Conservation (phyloP, 495 filamentous ascomycete species). For the Hypoxylon perforatum region DNA sequence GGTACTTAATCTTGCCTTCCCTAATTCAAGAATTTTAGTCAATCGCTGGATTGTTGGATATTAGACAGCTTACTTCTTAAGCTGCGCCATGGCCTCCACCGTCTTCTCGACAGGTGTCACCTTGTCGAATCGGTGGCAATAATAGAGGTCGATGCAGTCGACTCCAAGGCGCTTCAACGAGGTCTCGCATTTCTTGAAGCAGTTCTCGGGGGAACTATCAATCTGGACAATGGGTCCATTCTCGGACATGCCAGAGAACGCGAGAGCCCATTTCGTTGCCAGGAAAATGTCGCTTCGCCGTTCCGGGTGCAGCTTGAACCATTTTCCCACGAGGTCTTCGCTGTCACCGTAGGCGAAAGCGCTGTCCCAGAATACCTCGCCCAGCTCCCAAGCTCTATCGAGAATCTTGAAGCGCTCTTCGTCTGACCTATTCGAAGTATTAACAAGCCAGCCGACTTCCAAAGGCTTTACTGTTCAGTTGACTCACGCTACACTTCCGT, state of each 20-base stretch:
- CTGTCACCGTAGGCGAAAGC: constrained; percentile 59
- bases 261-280: constrained; percentile 65
- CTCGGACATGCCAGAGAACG: constrained; percentile 23
- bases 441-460: not conserved
- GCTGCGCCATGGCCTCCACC: constrained; percentile 61
- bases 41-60: not conserved
- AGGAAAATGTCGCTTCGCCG: constrained; percentile 65
- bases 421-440: constrained; percentile 42
- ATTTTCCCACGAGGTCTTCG: constrained; percentile 65
- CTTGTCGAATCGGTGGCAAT: constrained; percentile 65
- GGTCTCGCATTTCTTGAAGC: constrained; percentile 59
- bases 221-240: constrained; percentile 31
- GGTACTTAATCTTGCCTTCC: constrained; percentile 62
- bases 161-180: constrained; percentile 64
- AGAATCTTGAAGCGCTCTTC: constrained; percentile 61
- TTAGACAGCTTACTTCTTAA: constrained; percentile 46
- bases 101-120: constrained; percentile 73
- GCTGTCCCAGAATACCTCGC: constrained; percentile 63
- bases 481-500: constrained; percentile 53
- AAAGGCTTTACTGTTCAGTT: not conserved
- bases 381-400: constrained; percentile 58
- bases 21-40: constrained; percentile 38
- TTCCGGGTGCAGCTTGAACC: constrained; percentile 61
- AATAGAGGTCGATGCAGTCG: constrained; percentile 69
- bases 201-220: constrained; percentile 65